Percentiles rank a stretch among this genome's conserved stretches.
phyloP scores from a whole-genome alignment of 805 yeast genomes.

The Barnettozyma salicaria region DNA sequence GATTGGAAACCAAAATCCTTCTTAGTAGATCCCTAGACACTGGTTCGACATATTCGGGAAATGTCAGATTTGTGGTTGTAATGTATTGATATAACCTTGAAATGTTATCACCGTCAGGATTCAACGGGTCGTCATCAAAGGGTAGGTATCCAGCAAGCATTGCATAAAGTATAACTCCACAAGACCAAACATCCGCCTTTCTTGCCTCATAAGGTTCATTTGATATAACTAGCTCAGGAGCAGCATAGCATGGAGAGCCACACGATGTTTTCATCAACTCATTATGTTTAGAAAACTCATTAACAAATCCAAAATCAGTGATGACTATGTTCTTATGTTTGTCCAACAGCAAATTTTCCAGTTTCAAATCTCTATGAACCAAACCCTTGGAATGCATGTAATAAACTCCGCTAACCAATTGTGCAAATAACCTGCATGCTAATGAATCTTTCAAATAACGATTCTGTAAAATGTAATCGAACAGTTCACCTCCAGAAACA shows the following conservation, averaged over 20 bases:
- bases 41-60: slow-evolving; percentile 90
- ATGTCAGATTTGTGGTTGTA: slow-evolving; percentile 84
- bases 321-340: slow-evolving; percentile 55
- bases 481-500: slow-evolving; percentile 96
- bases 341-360: slow-evolving; percentile 59
- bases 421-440: slow-evolving; percentile 88
- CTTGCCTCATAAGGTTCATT: slow-evolving; percentile 84
- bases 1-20: slow-evolving; percentile 79
- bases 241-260: slow-evolving; percentile 98
- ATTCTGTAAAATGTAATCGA: slow-evolving; percentile 84
- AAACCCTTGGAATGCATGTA: slow-evolving; percentile 69
- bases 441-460: slow-evolving; percentile 79
- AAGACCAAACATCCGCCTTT: slow-evolving; percentile 95
- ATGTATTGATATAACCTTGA: slow-evolving; percentile 87
- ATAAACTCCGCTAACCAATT: slow-evolving; percentile 87
- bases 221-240: slow-evolving; percentile 91
- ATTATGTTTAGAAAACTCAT: slow-evolving; percentile 53
- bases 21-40: slow-evolving; percentile 86
- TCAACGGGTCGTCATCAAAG: slow-evolving; percentile 94
- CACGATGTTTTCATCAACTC: slow-evolving; percentile 92
- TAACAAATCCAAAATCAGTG: slow-evolving; percentile 85
- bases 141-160: slow-evolving; percentile 97
- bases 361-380: slow-evolving; percentile 68
- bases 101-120: slow-evolving; percentile 94
- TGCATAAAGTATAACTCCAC: slow-evolving; percentile 92